phyloP scores from a whole-genome alignment of 2,329 filamentous ascomycete species.

The Juglanconis oblonga region DNA sequence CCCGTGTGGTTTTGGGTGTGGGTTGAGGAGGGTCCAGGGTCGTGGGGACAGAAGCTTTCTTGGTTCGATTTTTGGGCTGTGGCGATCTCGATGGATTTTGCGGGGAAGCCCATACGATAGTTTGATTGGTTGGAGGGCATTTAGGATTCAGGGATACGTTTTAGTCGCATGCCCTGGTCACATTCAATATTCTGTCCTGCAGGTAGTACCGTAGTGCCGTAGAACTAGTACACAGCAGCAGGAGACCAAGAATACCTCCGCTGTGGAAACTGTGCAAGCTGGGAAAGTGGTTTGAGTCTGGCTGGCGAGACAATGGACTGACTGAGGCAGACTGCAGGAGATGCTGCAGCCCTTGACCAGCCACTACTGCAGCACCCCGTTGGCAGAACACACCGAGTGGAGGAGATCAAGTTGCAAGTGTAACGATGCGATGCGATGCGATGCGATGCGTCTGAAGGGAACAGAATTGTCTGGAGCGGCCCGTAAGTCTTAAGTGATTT shows the following conservation, averaged over 20 bases:
- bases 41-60: not conserved
- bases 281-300: not conserved
- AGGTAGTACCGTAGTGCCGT: no score
- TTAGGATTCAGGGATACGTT: not conserved
- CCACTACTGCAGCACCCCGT: slow-evolving; percentile 16
- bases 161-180: not conserved
- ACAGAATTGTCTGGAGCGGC: not conserved
- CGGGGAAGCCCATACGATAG: not conserved
- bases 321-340: not conserved
- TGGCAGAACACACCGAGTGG: slow-evolving; percentile 18
- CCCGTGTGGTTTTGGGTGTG: not conserved
- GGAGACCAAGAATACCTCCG: no score
- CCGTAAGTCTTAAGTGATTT: not conserved
- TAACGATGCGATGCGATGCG: slow-evolving; percentile 17
- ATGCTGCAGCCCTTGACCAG: slow-evolving; percentile 13
- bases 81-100: slow-evolving; percentile 12
- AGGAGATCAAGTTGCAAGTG: slow-evolving; percentile 11
- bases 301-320: slow-evolving; percentile 1
- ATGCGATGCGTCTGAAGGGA: slow-evolving; percentile 11
- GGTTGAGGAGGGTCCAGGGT: not conserved
- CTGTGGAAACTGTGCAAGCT: no score
- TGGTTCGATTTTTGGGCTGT: not conserved
- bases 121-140: not conserved
- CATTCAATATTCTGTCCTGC: not conserved
- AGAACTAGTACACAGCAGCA: no score